These are phyloP conservation scores for Xylaria sp. DNA, from an alignment of 2,329 filamentous ascomycete species.

Conservation along the genomic window DNA sequence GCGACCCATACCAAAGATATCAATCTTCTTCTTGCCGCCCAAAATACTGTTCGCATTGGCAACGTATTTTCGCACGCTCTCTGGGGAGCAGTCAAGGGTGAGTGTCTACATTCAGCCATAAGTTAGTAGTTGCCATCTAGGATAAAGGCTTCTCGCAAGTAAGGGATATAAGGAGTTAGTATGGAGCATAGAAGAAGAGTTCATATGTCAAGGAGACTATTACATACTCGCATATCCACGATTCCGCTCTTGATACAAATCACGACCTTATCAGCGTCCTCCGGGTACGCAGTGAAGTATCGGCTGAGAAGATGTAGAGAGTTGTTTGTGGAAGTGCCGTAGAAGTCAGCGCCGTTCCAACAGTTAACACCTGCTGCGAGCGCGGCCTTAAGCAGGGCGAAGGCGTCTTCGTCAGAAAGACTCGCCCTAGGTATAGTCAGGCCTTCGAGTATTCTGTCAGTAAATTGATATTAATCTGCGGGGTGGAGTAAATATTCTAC, in stretches of 20 bases:
- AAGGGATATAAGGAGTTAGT: no score
- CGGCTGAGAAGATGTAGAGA: slow-evolving; percentile 63
- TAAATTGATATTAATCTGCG: no score
- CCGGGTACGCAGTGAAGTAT: slow-evolving; percentile 66
- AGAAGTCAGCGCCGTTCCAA: slow-evolving; percentile 35
- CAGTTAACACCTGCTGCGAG: slow-evolving; percentile 21
- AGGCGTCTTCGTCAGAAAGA: no score
- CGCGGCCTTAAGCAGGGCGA: slow-evolving; percentile 24
- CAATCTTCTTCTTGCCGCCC: slow-evolving; percentile 61
- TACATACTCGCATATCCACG: slow-evolving; percentile 34
- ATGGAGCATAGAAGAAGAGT: no score
- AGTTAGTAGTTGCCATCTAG: no score
- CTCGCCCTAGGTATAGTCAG: no score
- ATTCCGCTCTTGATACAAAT: slow-evolving; percentile 66
- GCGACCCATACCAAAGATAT: slow-evolving; percentile 65
- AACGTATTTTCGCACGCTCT: slow-evolving; percentile 62
- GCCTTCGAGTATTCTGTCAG: no score
- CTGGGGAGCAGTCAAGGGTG: slow-evolving; percentile 58
- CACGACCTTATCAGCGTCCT: slow-evolving; percentile 65
- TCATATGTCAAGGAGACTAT: no score
- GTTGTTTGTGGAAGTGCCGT: slow-evolving; percentile 60
- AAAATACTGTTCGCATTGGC: slow-evolving; percentile 58
- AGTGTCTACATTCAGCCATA: slow-evolving; percentile 2
- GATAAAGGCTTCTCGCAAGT: no score
- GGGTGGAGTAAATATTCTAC: no score